Evolutionary conservation across 2,329 filamentous ascomycete genomes (phyloP).

Genomic region (Penicillium digitatum): DNA sequence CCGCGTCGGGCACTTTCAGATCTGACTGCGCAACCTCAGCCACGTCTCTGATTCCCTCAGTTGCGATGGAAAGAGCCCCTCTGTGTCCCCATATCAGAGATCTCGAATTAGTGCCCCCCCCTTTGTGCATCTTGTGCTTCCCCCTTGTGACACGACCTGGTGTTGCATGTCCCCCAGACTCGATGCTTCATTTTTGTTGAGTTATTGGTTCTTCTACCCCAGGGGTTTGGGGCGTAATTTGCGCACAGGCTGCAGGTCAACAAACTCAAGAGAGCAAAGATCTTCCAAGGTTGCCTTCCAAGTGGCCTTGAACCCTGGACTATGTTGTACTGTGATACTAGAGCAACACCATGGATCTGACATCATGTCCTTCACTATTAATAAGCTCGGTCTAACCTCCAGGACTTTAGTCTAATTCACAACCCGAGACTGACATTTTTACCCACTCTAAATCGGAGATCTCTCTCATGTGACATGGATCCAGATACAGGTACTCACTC

Average conservation of each 20-base stretch:
- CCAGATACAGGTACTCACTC: neutral
- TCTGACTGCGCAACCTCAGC: conserved; percentile 3
- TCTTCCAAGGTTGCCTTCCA: neutral
- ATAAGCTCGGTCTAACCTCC: conserved; percentile 5
- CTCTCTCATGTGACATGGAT: conserved; percentile 15
- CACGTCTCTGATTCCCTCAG: conserved; percentile 4
- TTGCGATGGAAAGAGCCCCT: conserved; percentile 2
- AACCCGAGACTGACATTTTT: conserved; percentile 14
- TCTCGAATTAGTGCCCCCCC: neutral
- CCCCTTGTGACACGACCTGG: neutral
- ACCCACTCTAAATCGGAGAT: conserved; percentile 14
- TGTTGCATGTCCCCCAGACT: conserved; percentile 3
- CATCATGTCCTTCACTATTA: conserved; percentile 10
- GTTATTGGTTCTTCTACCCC: neutral
- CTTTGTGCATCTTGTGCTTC: neutral
- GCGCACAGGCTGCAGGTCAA: neutral
- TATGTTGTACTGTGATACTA: neutral
- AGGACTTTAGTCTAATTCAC: neutral
- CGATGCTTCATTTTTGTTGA: neutral
- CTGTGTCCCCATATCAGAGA: neutral
- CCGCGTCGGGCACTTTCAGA: conserved; percentile 7
- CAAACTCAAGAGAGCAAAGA: neutral
- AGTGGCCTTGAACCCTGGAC: neutral
- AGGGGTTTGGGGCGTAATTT: neutral
- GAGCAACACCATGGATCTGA: neutral